Evolutionary conservation across 2,329 filamentous ascomycete species (phyloP), one percentile per base, ranked within the genome.

Genomic region (Aspergillus chevalieri): DNA sequence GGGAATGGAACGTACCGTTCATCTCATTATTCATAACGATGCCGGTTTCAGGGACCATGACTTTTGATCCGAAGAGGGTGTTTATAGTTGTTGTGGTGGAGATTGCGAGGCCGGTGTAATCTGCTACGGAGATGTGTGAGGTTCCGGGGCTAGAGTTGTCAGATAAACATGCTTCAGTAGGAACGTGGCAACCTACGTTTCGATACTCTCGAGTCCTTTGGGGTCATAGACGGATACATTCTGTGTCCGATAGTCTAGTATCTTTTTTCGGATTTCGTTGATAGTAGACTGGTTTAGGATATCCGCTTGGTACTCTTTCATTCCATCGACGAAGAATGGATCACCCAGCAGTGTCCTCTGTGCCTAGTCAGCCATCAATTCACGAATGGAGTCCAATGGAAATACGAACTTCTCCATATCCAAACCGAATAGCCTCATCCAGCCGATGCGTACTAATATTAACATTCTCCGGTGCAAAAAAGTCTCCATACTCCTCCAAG

Each of bases 71-170:
- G 60, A 95, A 97, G 3, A 93, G 77, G 4, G 93, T 76, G 68
- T 96, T 96, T 49, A 96, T 76, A 0, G 92, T 96, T 1, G 89
- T 93, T 0, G 91, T 96, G 10, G 90, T 77, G 1, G 87, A 86
- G 33, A 94, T 79, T 2, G 89, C 83, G 66, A 95, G 76, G 6
- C 91, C 91, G 0, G 79, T 77, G 6, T 70, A 68, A 66, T 96
- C 92, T 0, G 85, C 83, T 0, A 87, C 76, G 0, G 87, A 73
- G 34, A 76, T 63, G 46, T 78, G 76, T 0, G 77, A 78, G 4
- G 78, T 81, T 42, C 78, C 78, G 4, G 71, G 71, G 4, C 75
- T 74, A 39, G 21, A 43, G 39, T 15, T 1, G 28, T 54, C 2
- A 47, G 48, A 12, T 38, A 5, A 30, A 12, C 43, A 3, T 17